Conservation (phyloP, 2,329 filamentous ascomycete species). For the Lecanicillium sp. region DNA sequence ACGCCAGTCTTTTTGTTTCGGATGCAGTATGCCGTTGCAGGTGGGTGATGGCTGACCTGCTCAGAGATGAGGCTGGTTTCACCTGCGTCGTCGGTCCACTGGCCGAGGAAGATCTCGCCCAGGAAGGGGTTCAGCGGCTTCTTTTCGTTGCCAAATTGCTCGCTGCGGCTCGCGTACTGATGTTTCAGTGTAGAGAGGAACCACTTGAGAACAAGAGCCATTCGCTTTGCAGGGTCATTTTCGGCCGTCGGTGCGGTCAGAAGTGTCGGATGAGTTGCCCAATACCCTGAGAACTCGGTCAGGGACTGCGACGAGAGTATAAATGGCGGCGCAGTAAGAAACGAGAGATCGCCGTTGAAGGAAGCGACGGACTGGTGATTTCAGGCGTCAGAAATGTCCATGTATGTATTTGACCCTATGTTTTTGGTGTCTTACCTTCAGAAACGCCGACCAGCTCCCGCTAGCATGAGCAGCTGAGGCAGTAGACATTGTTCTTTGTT, state of each 20-base stretch:
- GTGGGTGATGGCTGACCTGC: conserved; percentile 92
- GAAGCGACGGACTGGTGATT: conserved; percentile 58
- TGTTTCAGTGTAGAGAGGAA: conserved; percentile 90
- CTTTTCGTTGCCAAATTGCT: conserved; percentile 83
- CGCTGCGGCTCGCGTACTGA: conserved; percentile 67
- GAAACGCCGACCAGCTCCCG: conserved; percentile 43
- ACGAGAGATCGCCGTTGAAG: conserved; percentile 75
- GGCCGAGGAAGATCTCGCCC: conserved; percentile 86
- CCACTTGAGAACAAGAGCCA: conserved; percentile 88
- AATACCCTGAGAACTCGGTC: conserved; percentile 75
- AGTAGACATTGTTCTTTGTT: conserved; percentile 18
- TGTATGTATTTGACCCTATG: no score
- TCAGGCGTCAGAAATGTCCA: conserved; percentile 1
- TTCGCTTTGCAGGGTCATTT: conserved; percentile 70
- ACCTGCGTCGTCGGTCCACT: conserved; percentile 76
- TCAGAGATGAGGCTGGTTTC: conserved; percentile 84
- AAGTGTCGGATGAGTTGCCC: conserved; percentile 68
- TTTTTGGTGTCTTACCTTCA: conserved; percentile 33
- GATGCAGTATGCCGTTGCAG: conserved; percentile 90
- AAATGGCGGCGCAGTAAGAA: conserved; percentile 73
- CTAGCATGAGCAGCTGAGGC: conserved; percentile 27
- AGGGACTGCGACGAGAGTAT: conserved; percentile 72
- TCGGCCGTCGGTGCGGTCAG: conserved; percentile 78
- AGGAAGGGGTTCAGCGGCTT: conserved; percentile 96
- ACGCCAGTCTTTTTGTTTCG: conserved; percentile 79